A percentile compares a stretch with the other conserved stretches of the same genome.
These are phyloP conservation scores for Stephania cephalantha DNA, from an alignment of 164 flowering plant genomes.

Conservation along the genomic window DNA sequence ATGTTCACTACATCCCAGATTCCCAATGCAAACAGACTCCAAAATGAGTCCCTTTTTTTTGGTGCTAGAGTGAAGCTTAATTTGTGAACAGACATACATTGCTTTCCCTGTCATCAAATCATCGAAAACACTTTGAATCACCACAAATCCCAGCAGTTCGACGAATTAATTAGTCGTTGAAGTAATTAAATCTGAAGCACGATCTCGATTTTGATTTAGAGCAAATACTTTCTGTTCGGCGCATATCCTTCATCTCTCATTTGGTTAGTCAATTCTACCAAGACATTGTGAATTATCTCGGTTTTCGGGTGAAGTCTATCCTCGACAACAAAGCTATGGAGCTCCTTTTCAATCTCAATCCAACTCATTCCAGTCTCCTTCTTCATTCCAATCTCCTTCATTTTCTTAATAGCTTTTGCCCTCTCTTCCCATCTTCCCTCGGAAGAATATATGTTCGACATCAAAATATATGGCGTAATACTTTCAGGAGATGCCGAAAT, in stretches of 20 bases:
- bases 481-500: conserved; percentile 38
- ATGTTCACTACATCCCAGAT: too few relatives aligned
- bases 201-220: neutral
- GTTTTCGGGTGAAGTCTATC: conserved; percentile 55
- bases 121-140: neutral
- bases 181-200: neutral
- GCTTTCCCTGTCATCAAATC: neutral
- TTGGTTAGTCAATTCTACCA: conserved; percentile 34
- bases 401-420: conserved; percentile 52
- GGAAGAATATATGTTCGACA: conserved; percentile 80
- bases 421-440: conserved; percentile 64
- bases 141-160: neutral
- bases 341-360: conserved; percentile 68
- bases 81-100: too few relatives aligned
- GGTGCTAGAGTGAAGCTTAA: too few relatives aligned
- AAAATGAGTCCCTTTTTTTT: too few relatives aligned
- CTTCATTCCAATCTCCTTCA: conserved; percentile 62
- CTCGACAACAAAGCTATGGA: conserved; percentile 66
- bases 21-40: too few relatives aligned
- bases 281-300: conserved; percentile 35
- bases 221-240: conserved; percentile 38
- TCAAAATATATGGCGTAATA: conserved; percentile 42
- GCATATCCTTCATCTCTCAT: conserved; percentile 68
- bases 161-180: neutral
- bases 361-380: conserved; percentile 81